A percentile compares a stretch with the other conserved stretches of the same genome.
Conservation (phyloP, 202 grass and related monocot genomes). For the Schoenoplectus triqueter region DNA sequence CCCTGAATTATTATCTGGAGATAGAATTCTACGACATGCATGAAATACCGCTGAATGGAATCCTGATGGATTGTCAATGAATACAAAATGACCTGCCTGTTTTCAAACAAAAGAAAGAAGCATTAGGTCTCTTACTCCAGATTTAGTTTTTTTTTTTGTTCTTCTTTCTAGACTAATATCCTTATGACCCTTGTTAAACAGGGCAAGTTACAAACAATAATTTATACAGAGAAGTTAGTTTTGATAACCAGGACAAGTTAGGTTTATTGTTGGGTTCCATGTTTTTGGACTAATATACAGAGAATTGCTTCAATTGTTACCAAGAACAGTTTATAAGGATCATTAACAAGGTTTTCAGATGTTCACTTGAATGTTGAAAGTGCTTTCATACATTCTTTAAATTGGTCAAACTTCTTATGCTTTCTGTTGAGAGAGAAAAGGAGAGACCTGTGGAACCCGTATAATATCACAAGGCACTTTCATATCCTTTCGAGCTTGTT, state of each 20-base stretch:
- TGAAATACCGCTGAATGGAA: conserved; percentile 80
- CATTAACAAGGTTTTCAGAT: background rate
- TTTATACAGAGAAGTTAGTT: too few species aligned
- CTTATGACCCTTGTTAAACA: background rate
- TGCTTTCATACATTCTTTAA: background rate
- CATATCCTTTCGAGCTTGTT: conserved; percentile 85
- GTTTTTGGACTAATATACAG: background rate
- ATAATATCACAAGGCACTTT: conserved; percentile 97
- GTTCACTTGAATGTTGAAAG: background rate
- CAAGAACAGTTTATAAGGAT: background rate
- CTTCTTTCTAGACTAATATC: background rate
- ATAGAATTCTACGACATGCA: conserved; percentile 73
- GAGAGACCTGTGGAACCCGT: conserved; percentile 77
- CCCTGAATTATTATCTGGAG: conserved; percentile 44
- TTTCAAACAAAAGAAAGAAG: conserved; percentile 26
- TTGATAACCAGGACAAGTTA: background rate
- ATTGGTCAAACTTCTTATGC: background rate
- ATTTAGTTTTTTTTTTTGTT: background rate
- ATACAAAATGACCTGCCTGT: conserved; percentile 93
- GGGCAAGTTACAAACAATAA: too few species aligned
- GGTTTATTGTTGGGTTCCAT: conserved; percentile 1
- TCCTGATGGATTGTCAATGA: conserved; percentile 81
- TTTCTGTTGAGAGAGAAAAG: conserved; percentile 35
- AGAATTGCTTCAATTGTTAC: background rate
- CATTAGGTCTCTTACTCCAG: background rate